Conservation (phyloP, 2,329 filamentous ascomycete species). For the Apiospora malaysiana region DNA sequence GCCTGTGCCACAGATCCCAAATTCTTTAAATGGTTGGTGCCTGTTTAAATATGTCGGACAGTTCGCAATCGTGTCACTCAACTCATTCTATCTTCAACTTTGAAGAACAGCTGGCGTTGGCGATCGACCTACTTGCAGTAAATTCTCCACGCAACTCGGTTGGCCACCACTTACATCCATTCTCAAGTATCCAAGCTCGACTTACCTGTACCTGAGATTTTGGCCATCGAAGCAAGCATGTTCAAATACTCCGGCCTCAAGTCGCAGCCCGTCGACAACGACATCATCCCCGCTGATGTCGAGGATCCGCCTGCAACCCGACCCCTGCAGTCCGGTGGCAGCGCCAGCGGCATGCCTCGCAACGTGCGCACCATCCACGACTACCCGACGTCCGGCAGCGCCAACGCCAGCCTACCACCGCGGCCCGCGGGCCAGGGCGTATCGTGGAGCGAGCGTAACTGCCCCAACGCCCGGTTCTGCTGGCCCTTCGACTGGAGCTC, state of each 20-base stretch:
- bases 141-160: neutral
- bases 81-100: neutral
- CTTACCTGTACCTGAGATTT: neutral
- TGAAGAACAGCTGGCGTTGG: neutral
- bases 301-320: neutral
- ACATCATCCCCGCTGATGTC: slow-evolving; percentile 21
- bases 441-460: neutral
- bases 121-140: neutral
- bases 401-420: neutral
- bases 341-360: neutral
- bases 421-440: slow-evolving; percentile 13
- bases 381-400: neutral
- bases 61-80: neutral
- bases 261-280: slow-evolving; percentile 9
- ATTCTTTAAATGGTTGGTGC: neutral
- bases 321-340: neutral
- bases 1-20: neutral
- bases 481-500: slow-evolving; percentile 21
- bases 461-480: slow-evolving; percentile 21
- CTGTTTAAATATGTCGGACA: neutral
- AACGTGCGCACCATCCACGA: slow-evolving; percentile 3
- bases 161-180: neutral
- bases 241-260: neutral
- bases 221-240: neutral
- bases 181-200: too few species aligned